These are phyloP conservation scores for Quercus glauca DNA, from an alignment of 306 rosid species.

Conservation along the genomic window DNA sequence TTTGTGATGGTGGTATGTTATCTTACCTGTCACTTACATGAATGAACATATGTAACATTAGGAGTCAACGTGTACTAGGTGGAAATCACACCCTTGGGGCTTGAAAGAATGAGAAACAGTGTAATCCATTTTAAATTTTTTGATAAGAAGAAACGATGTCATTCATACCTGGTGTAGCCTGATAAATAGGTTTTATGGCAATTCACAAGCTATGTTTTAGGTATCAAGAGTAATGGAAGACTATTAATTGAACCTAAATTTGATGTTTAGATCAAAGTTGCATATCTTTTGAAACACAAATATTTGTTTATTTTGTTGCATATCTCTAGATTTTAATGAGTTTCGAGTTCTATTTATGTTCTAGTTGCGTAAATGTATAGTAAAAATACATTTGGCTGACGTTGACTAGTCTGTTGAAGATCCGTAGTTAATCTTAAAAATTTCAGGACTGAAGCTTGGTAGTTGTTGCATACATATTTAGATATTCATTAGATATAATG, in stretches of 20 bases:
- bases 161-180: neutral
- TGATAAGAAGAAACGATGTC: neutral
- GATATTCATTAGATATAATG: neutral
- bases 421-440: too few relatives aligned
- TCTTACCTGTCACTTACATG: constrained; percentile 1
- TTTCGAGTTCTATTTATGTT: neutral
- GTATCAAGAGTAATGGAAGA: neutral
- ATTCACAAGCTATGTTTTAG: neutral
- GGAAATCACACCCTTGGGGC: neutral
- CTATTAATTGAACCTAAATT: neutral
- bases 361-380: neutral
- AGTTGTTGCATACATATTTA: neutral
- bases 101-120: neutral
- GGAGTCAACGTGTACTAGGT: neutral
- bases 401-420: too few relatives aligned
- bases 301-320: neutral
- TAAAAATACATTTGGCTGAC: too few relatives aligned
- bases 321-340: neutral
- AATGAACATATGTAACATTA: neutral
- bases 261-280: neutral
- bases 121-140: neutral
- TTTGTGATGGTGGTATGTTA: constrained; percentile 95
- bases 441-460: too few relatives aligned
- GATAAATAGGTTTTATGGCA: neutral
- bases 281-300: neutral